A percentile compares a stretch with the other conserved stretches of the same genome.
phyloP scores from a whole-genome alignment of 306 rosid genomes.

The Acacia acuminata region DNA sequence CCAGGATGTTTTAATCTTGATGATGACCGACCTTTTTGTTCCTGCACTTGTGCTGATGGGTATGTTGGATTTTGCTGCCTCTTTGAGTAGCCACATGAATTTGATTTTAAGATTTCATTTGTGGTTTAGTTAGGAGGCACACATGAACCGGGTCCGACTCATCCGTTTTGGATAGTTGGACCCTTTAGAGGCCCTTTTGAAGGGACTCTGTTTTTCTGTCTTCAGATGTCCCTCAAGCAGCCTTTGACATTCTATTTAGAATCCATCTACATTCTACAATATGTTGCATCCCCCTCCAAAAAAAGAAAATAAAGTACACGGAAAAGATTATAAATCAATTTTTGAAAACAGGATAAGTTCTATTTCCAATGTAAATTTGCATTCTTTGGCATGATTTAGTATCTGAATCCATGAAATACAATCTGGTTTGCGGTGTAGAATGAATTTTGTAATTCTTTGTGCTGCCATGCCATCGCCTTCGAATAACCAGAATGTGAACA shows the following conservation, averaged over 20 bases:
- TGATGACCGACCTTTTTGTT: neutral
- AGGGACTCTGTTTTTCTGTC: neutral
- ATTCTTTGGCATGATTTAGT: neutral
- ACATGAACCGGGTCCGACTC: neutral
- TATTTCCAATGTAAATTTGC: neutral
- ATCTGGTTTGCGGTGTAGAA: no score
- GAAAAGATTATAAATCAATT: no score
- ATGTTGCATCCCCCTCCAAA: no score
- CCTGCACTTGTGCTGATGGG: neutral
- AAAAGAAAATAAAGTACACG: no score
- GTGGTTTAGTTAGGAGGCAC: conserved; percentile 23
- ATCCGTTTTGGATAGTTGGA: neutral
- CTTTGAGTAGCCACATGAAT: conserved; percentile 30
- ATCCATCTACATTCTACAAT: neutral
- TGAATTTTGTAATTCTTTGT: neutral
- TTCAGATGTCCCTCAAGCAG: conserved; percentile 17
- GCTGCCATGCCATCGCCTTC: neutral
- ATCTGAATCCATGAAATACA: neutral
- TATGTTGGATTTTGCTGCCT: neutral
- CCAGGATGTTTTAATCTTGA: neutral
- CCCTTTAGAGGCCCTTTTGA: neutral
- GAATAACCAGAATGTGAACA: conserved; percentile 10
- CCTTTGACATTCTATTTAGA: neutral
- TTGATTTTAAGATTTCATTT: neutral
- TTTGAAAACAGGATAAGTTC: neutral